phyloP scores from a whole-genome alignment of 768 basidiomycete genomes.

The Boletus eberwhitei region DNA sequence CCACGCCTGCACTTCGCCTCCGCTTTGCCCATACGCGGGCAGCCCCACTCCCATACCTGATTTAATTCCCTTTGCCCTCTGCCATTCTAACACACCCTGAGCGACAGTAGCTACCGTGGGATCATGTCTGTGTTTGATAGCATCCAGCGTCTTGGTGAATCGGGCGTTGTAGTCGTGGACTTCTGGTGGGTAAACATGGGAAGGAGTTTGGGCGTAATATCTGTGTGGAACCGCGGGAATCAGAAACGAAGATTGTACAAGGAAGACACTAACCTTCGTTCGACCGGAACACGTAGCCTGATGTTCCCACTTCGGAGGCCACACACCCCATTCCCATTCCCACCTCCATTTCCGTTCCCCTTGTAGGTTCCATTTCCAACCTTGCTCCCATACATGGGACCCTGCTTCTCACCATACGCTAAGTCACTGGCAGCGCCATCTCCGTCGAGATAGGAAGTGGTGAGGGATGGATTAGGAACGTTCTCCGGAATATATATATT shows the following conservation, averaged over 20 bases:
- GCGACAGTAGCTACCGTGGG: conserved; percentile 96
- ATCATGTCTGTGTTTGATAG: conserved; percentile 93
- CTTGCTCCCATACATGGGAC: conserved; percentile 8
- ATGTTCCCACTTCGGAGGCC: conserved; percentile 17
- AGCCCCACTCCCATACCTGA: conserved; percentile 25
- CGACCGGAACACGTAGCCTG: conserved; percentile 13
- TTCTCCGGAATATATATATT: conserved; percentile 16
- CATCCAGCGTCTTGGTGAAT: conserved; percentile 83
- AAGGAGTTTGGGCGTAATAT: conserved; percentile 78
- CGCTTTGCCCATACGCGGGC: conserved; percentile 54
- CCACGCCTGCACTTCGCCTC: conserved; percentile 92
- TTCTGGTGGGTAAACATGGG: conserved; percentile 82
- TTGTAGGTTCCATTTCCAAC: conserved; percentile 11
- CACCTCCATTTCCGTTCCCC: conserved; percentile 22
- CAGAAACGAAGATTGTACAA: not conserved
- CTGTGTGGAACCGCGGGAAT: conserved; percentile 35
- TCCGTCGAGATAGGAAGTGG: conserved; percentile 29
- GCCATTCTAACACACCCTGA: conserved; percentile 96
- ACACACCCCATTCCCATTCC: conserved; percentile 10
- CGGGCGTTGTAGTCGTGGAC: conserved; percentile 88
- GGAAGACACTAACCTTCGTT: conserved; percentile 11
- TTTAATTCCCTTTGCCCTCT: conserved; percentile 43
- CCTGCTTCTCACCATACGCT: conserved; percentile 16
- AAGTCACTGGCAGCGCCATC: conserved; percentile 12
- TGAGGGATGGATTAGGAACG: conserved; percentile 13